A percentile compares a stretch with the other conserved stretches of the same genome.
phyloP scores from a whole-genome alignment of 176 grass and related monocot species.

The Oryza australiensis region DNA sequence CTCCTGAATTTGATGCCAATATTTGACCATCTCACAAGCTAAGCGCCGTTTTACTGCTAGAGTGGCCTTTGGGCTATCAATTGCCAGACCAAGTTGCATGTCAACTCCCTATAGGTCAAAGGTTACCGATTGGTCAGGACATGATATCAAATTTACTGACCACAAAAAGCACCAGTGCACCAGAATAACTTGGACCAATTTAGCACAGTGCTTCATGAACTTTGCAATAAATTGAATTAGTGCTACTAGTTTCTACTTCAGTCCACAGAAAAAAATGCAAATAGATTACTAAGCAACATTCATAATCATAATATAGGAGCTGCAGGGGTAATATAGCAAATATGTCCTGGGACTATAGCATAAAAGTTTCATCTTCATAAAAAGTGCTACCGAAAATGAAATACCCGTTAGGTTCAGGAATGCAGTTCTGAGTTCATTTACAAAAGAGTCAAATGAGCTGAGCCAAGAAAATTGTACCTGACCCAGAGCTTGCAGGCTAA shows the following conservation, averaged over 20 bases:
- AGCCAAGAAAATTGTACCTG: slow-evolving; percentile 57
- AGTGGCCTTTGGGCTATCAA: slow-evolving; percentile 93
- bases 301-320: slow-evolving; percentile 2
- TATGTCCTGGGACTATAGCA: neutral
- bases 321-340: neutral
- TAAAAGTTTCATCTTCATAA: neutral
- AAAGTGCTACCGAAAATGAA: neutral
- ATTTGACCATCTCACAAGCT: slow-evolving; percentile 98
- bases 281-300: neutral
- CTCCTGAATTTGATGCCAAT: slow-evolving; percentile 88
- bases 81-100: slow-evolving; percentile 96
- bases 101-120: slow-evolving; percentile 66
- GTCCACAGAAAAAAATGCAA: neutral
- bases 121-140: slow-evolving; percentile 14
- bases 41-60: slow-evolving; percentile 92
- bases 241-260: slow-evolving; percentile 19
- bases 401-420: neutral
- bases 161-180: neutral
- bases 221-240: neutral
- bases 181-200: neutral
- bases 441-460: neutral
- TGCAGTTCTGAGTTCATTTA: neutral
- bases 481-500: slow-evolving; percentile 83
- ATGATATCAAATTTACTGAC: neutral
- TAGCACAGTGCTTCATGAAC: neutral